Evolutionary conservation across 1,139 yeast genomes (phyloP).

Genomic region (Magnusiomyces ingens): DNA sequence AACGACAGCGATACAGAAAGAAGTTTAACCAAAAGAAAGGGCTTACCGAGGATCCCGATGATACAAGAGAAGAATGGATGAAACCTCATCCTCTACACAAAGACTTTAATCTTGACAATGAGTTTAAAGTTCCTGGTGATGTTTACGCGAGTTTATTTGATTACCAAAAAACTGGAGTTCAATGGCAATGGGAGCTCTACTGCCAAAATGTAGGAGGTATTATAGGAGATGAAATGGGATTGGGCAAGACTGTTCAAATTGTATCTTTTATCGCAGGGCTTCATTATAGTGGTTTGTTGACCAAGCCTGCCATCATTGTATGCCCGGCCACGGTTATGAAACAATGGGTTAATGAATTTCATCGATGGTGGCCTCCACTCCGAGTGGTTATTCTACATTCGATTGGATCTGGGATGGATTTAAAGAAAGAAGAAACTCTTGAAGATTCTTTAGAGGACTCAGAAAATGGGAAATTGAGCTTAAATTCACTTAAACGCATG

Average conservation of each 20-base stretch:
- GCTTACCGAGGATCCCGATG: conserved; percentile 22
- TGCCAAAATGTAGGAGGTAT: conserved; percentile 89
- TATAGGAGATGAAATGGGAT: conserved; percentile 96
- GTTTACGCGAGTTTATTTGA: conserved; percentile 80
- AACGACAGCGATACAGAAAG: conserved; percentile 29
- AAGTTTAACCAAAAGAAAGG: conserved; percentile 10
- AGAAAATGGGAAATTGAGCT: conserved; percentile 37
- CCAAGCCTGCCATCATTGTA: conserved; percentile 76
- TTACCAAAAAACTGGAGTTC: conserved; percentile 84
- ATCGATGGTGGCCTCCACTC: conserved; percentile 97
- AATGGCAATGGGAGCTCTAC: conserved; percentile 72
- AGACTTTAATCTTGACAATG: conserved; percentile 66
- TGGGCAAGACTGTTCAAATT: conserved; percentile 91
- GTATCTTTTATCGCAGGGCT: conserved; percentile 86
- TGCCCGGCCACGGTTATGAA: conserved; percentile 95
- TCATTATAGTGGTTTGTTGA: conserved; percentile 68
- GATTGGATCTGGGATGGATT: conserved; percentile 81
- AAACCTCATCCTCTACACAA: conserved; percentile 71
- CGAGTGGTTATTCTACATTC: conserved; percentile 83
- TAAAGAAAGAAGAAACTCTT: conserved; percentile 44
- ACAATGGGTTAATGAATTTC: conserved; percentile 95
- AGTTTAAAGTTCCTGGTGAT: conserved; percentile 81
- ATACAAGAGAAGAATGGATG: conserved; percentile 49
- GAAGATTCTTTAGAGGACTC: conserved; percentile 45
- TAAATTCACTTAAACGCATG: conserved; percentile 21